These are phyloP conservation scores for Teratosphaeria viscida DNA, from an alignment of 2,329 filamentous ascomycete genomes.

Conservation along the genomic window DNA sequence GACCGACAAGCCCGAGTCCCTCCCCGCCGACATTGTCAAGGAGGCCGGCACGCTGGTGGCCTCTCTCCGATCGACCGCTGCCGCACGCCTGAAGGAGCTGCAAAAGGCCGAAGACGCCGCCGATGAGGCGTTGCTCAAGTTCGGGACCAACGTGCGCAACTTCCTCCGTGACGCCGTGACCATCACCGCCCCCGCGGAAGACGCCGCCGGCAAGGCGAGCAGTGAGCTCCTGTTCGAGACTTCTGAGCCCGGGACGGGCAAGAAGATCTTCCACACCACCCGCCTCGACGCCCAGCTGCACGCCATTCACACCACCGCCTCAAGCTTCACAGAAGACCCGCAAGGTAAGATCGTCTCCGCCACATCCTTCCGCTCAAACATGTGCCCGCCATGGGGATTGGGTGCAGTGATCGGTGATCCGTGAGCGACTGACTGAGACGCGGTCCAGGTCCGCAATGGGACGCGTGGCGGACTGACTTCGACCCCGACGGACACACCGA, in stretches of 20 bases:
- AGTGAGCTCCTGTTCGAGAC: conserved; percentile 76
- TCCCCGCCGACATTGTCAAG: conserved; percentile 41
- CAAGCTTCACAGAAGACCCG: conserved; percentile 77
- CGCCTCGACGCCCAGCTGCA: conserved; percentile 93
- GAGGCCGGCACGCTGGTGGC: conserved; percentile 59
- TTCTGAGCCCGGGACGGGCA: conserved; percentile 73
- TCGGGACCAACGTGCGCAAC: conserved; percentile 78
- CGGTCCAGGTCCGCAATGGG: conserved; percentile 51
- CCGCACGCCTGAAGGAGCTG: conserved; percentile 65
- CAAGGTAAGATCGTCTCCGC: conserved; percentile 27
- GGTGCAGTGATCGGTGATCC: background rate
- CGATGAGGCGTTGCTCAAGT: conserved; percentile 85
- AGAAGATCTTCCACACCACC: conserved; percentile 87
- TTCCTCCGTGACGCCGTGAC: conserved; percentile 86
- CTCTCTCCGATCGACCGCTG: conserved; percentile 42
- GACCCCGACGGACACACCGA: conserved; percentile 76
- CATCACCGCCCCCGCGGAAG: conserved; percentile 59
- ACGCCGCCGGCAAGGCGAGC: conserved; percentile 34
- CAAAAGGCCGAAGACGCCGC: conserved; percentile 90
- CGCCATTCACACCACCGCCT: conserved; percentile 76
- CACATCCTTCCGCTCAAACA: background rate
- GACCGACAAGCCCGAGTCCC: conserved; percentile 30
- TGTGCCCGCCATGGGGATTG: background rate
- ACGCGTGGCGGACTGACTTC: conserved; percentile 62
- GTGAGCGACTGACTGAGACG: background rate